Conservation (phyloP, 2,329 filamentous ascomycete genomes). For the Xylaria sp. region DNA sequence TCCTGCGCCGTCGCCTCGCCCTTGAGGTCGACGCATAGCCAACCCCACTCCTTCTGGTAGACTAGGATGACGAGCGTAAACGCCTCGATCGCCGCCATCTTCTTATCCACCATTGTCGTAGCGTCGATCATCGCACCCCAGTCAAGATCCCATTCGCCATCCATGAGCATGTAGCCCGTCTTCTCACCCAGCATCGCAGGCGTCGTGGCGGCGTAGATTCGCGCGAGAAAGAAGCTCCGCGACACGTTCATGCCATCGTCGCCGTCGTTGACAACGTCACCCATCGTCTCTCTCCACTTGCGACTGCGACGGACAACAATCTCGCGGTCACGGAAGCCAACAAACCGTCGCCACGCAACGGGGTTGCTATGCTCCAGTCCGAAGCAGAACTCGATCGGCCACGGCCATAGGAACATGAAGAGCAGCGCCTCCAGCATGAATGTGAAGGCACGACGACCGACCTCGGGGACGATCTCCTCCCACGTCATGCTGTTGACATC, state of each 20-base stretch:
- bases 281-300: conserved; percentile 60
- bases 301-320: conserved; percentile 74
- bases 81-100: conserved; percentile 55
- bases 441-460: conserved; percentile 55
- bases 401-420: conserved; percentile 62
- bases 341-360: conserved; percentile 62
- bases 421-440: conserved; percentile 72
- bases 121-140: conserved; percentile 75
- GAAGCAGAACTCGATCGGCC: conserved; percentile 67
- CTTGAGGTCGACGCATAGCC: conserved; percentile 61
- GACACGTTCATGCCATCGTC: conserved; percentile 36
- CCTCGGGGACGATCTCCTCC: conserved; percentile 49
- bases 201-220: conserved; percentile 64
- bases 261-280: conserved; percentile 22
- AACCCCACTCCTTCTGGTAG: conserved; percentile 62
- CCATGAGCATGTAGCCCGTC: conserved; percentile 84
- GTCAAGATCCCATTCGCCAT: conserved; percentile 80
- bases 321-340: conserved; percentile 76
- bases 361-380: conserved; percentile 57
- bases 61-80: conserved; percentile 68
- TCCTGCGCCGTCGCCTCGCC: conserved; percentile 32
- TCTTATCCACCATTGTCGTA: conserved; percentile 62
- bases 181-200: conserved; percentile 64
- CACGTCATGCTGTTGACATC: conserved; percentile 53
- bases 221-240: conserved; percentile 54